Base-by-base conservation (phyloP, 2,329 filamentous ascomycete species). In the Paramyrothecium roridum region DNA sequence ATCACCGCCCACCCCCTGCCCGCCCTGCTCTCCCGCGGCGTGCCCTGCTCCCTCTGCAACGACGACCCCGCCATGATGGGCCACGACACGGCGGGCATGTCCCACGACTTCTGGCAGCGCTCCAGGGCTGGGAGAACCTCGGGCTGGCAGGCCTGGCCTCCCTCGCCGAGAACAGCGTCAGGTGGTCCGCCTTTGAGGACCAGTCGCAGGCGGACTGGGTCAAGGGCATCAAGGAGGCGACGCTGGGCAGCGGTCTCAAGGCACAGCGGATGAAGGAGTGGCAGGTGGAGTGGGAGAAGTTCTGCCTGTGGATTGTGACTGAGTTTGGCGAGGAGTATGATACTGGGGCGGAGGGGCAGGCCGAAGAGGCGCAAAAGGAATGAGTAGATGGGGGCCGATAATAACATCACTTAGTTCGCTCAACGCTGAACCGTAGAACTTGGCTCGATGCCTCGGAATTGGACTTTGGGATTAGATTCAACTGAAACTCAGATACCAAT, bases 101-200 rank as follows among this genome's bases (percentile, higher is more conserved):
- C 89, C 2, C 90, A 96, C 71, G 92, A 97, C 73, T 96, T 96
- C 72, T 97, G 91, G 91, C 91, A 96, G 89, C 90, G 1, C 76
- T 97, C 20, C 92, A 96, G 72, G 93, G 90, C 0, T 95, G 93
- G 84, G 88, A 96, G 56, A 96, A 96, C 66, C 82, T 97, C 16
- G 95, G 93, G 1, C 79, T 98, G 2, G 91, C 90, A 12, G 93
- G 93, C 0, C 74, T 98, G 52, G 93, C 89, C 0, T 89, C 87
- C 55, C 79, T 99, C 63, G 93, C 92, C 0, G 92, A 98, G 79
- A 98, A 96, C 67, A 96, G 91, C 61, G 86, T 98, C 48, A 82
- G 90, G 45, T 98, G 91, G 91, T 88, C 91, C 10, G 89, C 88
- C 21, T 96, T 93, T 64, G 91, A 96, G 68, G 92, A 97, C 63